Base-by-base conservation (phyloP, 2,329 filamentous ascomycete species). In the Nigrospora oryzae region DNA sequence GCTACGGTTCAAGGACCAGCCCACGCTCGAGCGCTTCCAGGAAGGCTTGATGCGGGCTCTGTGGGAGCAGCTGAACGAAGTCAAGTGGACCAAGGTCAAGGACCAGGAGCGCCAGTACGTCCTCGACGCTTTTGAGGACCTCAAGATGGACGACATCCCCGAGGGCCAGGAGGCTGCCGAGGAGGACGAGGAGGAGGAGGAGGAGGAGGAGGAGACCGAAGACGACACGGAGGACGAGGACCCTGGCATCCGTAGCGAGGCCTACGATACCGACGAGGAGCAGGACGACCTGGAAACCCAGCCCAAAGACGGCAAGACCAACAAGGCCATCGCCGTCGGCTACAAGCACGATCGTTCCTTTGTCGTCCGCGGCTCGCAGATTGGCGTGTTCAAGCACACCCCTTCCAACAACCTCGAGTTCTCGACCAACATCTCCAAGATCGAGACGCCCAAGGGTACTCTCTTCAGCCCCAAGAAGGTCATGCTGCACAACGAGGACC, bases 281-380 rank as follows among this genome's bases (percentile, higher is more conserved):
- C 84, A 91, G 50, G 86, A 90, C 11, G 85, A 90, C 53, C 76
- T 82, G 5, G 73, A 81, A 31, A 79, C 79, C 5, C 72, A 67
- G 47, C 81, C 87, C 39, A 72, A 83, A 43, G 86, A 93, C 53
- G 85, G 84, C 36, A 90, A 94, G 56, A 77, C 89, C 62, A 98
- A 97, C 71, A 94, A 89, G 2, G 87, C 93, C 59, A 77, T 98
- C 44, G 93, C 93, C 12, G 93, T 98, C 42, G 93, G 93, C 45
- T 95, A 95, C 69, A 97, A 95, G 66, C 86, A 96, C 53, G 93
- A 98, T 62, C 81, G 93, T 48, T 97, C 93, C 0, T 98, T 97
- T 56, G 93, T 98, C 46, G 89, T 98, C 37, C 85, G 93, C 51
- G 93, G 93, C 31, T 93, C 90, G 56, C 96, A 97, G 75, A 98